Percentiles rank a stretch among this genome's conserved stretches.
Conservation (phyloP, 805 yeast genomes). For the Candida germanica region DNA sequence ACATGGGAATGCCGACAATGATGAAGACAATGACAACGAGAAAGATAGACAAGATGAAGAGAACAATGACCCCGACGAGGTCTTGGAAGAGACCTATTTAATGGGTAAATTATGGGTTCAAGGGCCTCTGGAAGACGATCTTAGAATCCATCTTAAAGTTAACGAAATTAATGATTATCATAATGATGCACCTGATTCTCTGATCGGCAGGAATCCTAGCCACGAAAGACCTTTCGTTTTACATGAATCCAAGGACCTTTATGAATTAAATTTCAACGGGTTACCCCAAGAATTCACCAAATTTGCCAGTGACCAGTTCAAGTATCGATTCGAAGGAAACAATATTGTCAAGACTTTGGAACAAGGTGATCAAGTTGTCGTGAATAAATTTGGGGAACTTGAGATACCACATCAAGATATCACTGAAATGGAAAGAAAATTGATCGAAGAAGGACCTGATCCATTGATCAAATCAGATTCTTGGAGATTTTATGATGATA, state of each 20-base stretch:
- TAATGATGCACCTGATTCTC: constrained; percentile 38
- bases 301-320: constrained; percentile 26
- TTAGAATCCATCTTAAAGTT: constrained; percentile 21
- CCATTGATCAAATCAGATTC: constrained; percentile 48
- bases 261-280: constrained; percentile 22
- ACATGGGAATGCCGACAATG: constrained; percentile 38
- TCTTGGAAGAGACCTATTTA: constrained; percentile 54
- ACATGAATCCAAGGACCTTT: constrained; percentile 13
- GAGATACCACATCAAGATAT: constrained; percentile 12
- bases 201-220: constrained; percentile 1
- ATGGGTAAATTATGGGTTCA: constrained; percentile 90
- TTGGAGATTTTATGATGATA: constrained; percentile 72
- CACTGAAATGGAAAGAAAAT: constrained; percentile 51
- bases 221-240: constrained; percentile 2
- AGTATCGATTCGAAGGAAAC: constrained; percentile 24
- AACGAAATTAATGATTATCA: constrained; percentile 11
- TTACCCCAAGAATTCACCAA: constrained; percentile 19
- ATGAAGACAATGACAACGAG: constrained; percentile 36
- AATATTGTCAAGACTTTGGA: constrained; percentile 14
- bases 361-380: constrained; percentile 2
- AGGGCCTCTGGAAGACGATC: constrained; percentile 67
- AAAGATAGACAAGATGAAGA: constrained; percentile 17
- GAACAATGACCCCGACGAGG: constrained; percentile 45
- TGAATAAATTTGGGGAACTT: constrained; percentile 21
- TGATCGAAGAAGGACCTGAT: constrained; percentile 63